A percentile compares a stretch with the other conserved stretches of the same genome.
Evolutionary conservation across 495 filamentous ascomycete genomes (phyloP).

Genomic region (Parmelia sp.): DNA sequence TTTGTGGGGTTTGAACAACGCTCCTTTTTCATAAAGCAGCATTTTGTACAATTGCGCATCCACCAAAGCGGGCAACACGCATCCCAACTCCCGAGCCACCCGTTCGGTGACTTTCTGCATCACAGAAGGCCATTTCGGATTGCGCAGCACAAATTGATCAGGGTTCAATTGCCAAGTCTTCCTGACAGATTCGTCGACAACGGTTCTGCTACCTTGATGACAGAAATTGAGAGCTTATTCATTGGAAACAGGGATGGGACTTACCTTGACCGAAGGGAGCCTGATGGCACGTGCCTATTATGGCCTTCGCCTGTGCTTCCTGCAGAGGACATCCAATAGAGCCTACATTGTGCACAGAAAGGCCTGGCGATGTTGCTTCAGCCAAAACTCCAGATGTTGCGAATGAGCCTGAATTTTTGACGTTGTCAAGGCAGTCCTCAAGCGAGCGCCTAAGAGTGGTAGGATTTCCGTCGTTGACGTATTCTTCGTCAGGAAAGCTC

Average conservation of each 20-base stretch:
- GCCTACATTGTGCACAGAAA: neutral
- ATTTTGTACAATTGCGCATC: neutral
- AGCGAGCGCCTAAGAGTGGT: neutral
- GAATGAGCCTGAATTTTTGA: neutral
- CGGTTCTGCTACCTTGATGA: neutral
- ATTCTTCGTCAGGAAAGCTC: neutral
- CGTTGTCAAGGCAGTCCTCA: neutral
- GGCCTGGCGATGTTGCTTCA: neutral
- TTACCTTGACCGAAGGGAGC: neutral
- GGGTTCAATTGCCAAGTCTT: slow-evolving; percentile 46
- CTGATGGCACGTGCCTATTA: neutral
- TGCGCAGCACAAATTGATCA: slow-evolving; percentile 37
- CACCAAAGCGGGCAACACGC: neutral
- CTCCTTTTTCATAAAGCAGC: neutral
- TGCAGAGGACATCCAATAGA: neutral
- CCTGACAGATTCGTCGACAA: slow-evolving; percentile 11
- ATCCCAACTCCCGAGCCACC: neutral
- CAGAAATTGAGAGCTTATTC: too few relatives aligned
- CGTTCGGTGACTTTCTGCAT: neutral
- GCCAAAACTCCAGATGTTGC: neutral
- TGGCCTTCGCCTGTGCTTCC: neutral
- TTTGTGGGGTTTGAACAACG: neutral
- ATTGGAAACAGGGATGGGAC: neutral
- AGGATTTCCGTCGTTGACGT: neutral
- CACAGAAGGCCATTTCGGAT: slow-evolving; percentile 31